Conservation (phyloP, 164 flowering plant genomes). For the Stephania yunnanensis region DNA sequence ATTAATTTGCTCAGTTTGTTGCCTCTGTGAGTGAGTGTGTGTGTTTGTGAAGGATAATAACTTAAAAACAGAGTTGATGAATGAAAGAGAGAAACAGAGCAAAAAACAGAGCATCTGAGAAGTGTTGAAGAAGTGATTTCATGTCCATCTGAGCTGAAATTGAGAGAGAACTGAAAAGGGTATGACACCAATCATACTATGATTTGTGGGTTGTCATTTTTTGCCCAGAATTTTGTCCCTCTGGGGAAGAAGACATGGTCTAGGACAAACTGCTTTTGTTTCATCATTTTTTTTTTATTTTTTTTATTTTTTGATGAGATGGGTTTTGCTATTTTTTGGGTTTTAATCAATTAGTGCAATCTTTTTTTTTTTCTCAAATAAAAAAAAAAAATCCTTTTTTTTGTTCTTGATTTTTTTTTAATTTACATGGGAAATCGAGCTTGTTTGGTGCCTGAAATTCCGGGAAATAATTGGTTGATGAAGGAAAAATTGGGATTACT, state of each 20-base stretch:
- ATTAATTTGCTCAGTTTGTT: neutral
- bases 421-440: constrained; percentile 6
- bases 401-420: neutral
- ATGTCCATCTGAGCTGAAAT: neutral
- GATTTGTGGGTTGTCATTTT: neutral
- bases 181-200: neutral
- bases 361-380: too few relatives aligned
- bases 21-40: neutral
- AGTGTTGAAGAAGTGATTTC: neutral
- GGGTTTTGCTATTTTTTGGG: neutral
- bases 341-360: neutral
- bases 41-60: neutral
- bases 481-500: constrained; percentile 10
- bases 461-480: neutral
- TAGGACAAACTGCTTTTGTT: neutral
- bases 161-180: neutral
- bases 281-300: neutral
- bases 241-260: neutral
- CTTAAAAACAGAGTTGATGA: neutral
- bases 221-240: neutral
- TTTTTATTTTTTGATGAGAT: neutral
- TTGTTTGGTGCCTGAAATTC: constrained; percentile 12
- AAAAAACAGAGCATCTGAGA: neutral
- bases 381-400: too few relatives aligned
- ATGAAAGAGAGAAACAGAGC: neutral